Evolutionary conservation across 169 alveolate species (phyloP).

Genomic region (Cryptosporidium bovis): DNA sequence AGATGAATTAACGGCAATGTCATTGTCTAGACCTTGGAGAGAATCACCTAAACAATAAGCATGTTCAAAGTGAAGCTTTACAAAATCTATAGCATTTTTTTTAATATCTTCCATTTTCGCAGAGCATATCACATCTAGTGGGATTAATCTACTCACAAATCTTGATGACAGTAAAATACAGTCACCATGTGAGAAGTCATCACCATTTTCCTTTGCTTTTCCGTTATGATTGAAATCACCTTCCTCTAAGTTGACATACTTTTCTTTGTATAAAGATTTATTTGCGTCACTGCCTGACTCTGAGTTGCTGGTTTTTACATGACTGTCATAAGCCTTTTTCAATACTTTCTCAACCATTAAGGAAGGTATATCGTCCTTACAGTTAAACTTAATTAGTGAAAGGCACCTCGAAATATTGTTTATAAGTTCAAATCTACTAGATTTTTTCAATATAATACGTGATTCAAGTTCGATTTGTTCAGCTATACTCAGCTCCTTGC

Average conservation of each 20-base stretch:
- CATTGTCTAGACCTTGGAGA: not conserved
- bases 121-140: slow-evolving; percentile 41
- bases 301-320: not conserved
- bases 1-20: not conserved
- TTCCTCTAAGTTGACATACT: not conserved
- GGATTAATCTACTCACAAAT: slow-evolving; percentile 29
- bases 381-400: slow-evolving; percentile 30
- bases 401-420: slow-evolving; percentile 48
- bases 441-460: not conserved
- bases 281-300: not conserved
- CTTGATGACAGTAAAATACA: slow-evolving; percentile 29
- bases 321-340: slow-evolving; percentile 13
- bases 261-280: not conserved
- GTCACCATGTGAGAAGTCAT: too few species aligned
- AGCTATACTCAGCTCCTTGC: not conserved
- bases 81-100: slow-evolving; percentile 6
- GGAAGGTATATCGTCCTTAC: slow-evolving; percentile 28
- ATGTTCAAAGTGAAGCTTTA: not conserved
- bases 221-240: too few species aligned
- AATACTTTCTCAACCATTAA: slow-evolving; percentile 25
- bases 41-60: slow-evolving; percentile 11
- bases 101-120: slow-evolving; percentile 21
- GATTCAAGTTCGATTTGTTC: slow-evolving; percentile 25
- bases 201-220: too few species aligned
- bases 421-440: slow-evolving; percentile 15